Conservation (phyloP, 192 early-diverging fungal species). For the Linnemannia hyalina region DNA sequence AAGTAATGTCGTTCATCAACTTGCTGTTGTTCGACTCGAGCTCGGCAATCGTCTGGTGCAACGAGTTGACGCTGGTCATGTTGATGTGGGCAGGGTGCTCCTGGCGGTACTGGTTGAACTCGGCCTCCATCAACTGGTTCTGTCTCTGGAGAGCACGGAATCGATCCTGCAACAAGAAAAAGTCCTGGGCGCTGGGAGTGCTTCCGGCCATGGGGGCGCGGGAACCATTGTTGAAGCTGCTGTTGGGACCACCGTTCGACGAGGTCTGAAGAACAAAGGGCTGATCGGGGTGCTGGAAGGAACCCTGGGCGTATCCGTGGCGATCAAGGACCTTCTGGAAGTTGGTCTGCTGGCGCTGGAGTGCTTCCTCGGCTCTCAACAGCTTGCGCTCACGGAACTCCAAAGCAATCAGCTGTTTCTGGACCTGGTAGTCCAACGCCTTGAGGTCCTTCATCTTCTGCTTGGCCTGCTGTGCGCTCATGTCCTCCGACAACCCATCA, state of each 20-base stretch:
- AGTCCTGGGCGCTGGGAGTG: constrained; percentile 40
- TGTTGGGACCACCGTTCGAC: not conserved
- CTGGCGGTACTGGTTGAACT: constrained; percentile 51
- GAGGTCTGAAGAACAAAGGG: not conserved
- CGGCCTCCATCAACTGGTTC: constrained; percentile 50
- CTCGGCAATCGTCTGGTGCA: constrained; percentile 51
- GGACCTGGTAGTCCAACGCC: constrained; percentile 50
- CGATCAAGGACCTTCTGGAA: constrained; percentile 54
- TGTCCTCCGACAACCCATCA: constrained; percentile 13
- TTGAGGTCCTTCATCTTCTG: constrained; percentile 56
- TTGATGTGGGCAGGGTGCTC: constrained; percentile 51
- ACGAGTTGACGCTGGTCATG: constrained; percentile 22
- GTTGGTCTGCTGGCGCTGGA: constrained; percentile 50
- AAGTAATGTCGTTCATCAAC: constrained; percentile 54
- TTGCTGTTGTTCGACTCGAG: constrained; percentile 50
- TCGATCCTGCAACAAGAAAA: constrained; percentile 50
- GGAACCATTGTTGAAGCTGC: constrained; percentile 2
- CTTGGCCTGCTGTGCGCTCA: constrained; percentile 32
- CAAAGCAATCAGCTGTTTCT: constrained; percentile 53
- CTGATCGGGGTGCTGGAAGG: constrained; percentile 46
- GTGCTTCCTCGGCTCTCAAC: constrained; percentile 45
- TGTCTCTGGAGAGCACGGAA: constrained; percentile 53
- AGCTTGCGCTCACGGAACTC: constrained; percentile 57
- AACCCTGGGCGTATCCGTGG: constrained; percentile 39
- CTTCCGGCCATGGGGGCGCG: constrained; percentile 15